Conservation (phyloP, 2,329 filamentous ascomycete species). For the Aspergillus sp. region DNA sequence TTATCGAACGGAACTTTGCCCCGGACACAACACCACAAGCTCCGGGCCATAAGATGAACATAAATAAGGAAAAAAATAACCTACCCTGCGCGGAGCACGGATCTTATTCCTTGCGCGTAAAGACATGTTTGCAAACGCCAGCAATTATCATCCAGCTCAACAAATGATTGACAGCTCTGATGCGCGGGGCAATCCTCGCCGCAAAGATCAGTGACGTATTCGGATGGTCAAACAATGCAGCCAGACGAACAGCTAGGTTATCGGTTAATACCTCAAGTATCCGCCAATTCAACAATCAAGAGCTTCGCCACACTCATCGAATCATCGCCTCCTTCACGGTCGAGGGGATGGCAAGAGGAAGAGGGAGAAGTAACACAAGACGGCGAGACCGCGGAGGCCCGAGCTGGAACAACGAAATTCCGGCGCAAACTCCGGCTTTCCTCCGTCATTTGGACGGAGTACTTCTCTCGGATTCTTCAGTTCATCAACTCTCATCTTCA, state of each 20-base stretch:
- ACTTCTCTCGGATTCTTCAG: background rate
- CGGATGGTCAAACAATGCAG: too few relatives aligned
- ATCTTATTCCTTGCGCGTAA: slow-evolving; percentile 65
- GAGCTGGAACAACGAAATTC: slow-evolving; percentile 30
- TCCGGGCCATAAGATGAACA: slow-evolving; percentile 11
- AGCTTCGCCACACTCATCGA: background rate
- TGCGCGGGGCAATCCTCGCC: slow-evolving; percentile 17
- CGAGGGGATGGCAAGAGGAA: background rate
- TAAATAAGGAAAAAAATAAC: slow-evolving; percentile 35
- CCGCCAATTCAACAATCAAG: background rate
- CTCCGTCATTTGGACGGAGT: background rate
- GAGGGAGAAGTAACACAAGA: slow-evolving; percentile 5
- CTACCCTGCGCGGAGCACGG: slow-evolving; percentile 66
- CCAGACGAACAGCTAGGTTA: too few relatives aligned
- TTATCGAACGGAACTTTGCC: background rate
- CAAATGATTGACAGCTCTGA: background rate
- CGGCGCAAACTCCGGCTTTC: slow-evolving; percentile 23
- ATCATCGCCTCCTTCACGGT: background rate
- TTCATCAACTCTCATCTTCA: background rate
- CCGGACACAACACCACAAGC: background rate
- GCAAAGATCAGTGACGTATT: background rate
- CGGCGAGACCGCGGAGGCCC: slow-evolving; percentile 22
- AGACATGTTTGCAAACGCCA: slow-evolving; percentile 44
- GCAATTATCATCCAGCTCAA: slow-evolving; percentile 14
- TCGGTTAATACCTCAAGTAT: background rate